A percentile compares a stretch with the other conserved stretches of the same genome.
Evolutionary conservation across 345 rosid genomes (phyloP).

Genomic region (Anastatica hierochuntica): DNA sequence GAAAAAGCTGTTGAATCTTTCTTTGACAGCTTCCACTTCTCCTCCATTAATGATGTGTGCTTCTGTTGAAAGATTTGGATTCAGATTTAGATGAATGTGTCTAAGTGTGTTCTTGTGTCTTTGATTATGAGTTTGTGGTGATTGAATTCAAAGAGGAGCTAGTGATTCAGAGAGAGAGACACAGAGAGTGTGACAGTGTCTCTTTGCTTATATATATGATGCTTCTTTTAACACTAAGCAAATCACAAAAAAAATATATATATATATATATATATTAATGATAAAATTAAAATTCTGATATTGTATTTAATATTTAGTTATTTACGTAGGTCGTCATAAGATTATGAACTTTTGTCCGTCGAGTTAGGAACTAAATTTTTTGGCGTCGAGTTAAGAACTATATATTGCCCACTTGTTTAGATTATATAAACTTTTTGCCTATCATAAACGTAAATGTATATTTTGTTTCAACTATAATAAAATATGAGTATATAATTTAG

Average conservation of each 20-base stretch:
- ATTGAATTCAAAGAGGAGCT: conserved; percentile 15
- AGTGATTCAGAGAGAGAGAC: background rate
- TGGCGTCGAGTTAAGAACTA: background rate
- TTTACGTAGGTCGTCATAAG: too few relatives aligned
- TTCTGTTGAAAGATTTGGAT: background rate
- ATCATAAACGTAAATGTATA: background rate
- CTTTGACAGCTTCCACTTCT: conserved; percentile 61
- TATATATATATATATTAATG: too few relatives aligned
- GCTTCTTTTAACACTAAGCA: conserved; percentile 12
- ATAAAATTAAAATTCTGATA: background rate
- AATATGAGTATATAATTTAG: background rate
- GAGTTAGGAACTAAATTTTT: too few relatives aligned
- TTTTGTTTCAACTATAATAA: background rate
- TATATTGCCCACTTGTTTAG: background rate
- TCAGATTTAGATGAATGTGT: conserved; percentile 6
- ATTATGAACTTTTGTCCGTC: conserved; percentile 2
- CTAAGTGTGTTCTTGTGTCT: background rate
- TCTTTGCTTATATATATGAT: conserved; percentile 13
- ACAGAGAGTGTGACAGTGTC: conserved; percentile 14
- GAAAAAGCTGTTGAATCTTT: conserved; percentile 36
- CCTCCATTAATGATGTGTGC: conserved; percentile 46
- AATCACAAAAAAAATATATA: conserved; percentile 1
- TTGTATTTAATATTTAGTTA: background rate
- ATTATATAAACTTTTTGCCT: background rate
- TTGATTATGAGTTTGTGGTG: conserved; percentile 18